A percentile compares a stretch with the other conserved stretches of the same genome.
phyloP scores from a whole-genome alignment of 805 yeast species.

The Grigorovia jiainica region DNA sequence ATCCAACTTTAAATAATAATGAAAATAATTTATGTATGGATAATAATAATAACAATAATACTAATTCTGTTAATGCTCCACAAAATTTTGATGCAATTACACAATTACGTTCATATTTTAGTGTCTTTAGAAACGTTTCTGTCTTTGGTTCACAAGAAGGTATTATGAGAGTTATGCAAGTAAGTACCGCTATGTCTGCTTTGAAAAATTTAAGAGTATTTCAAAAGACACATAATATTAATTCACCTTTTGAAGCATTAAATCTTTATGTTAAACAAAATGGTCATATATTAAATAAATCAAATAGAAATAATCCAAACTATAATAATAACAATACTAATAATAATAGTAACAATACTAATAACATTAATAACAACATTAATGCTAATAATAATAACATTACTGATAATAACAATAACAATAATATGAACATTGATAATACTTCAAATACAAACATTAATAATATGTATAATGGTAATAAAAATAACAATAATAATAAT shows the following conservation, averaged over 20 bases:
- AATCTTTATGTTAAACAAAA: conserved; percentile 17
- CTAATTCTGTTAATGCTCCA: conserved; percentile 8
- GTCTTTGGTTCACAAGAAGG: conserved; percentile 55
- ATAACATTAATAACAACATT: background rate
- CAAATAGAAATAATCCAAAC: background rate
- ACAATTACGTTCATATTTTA: conserved; percentile 31
- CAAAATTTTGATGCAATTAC: conserved; percentile 16
- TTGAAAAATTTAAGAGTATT: conserved; percentile 56
- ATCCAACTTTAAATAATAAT: background rate
- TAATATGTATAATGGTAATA: background rate
- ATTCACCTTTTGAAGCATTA: conserved; percentile 48
- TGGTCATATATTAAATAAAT: background rate
- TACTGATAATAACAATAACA: background rate
- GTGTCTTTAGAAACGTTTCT: conserved; percentile 40
- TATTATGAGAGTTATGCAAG: conserved; percentile 63
- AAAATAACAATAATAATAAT: background rate
- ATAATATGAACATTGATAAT: background rate
- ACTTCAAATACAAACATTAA: background rate
- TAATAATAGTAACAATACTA: background rate
- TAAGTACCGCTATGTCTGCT: conserved; percentile 70
- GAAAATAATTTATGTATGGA: background rate
- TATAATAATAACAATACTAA: background rate
- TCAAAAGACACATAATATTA: conserved; percentile 38
- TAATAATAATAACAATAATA: background rate
- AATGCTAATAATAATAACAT: background rate